Base-by-base conservation (phyloP, 2,329 filamentous ascomycete genomes). In the Venturia carpophila region DNA sequence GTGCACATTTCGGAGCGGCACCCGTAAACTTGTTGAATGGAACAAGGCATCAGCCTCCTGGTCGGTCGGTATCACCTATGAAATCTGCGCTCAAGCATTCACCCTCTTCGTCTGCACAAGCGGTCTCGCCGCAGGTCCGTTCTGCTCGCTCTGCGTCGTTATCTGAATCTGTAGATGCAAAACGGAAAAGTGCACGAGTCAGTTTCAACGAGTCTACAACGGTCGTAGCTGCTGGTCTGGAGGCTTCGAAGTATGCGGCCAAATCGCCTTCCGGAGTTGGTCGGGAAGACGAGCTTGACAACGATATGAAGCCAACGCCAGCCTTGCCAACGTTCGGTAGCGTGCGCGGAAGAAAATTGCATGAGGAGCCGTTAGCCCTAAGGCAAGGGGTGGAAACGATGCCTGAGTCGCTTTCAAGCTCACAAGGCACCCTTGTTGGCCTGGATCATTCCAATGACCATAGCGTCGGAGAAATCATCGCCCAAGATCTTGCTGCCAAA, bases 161-260 rank as follows among this genome's bases (percentile, higher is more conserved):
- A 5, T 47, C 42, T 21, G 52, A 58, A 27, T 47, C 41, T 34
- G 11, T 39, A 13, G 62, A 47, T 39, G 62, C 24, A 27, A 83
- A 84, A 66, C 91, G 86, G 75, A 91, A 88, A 74, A 83, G 81
- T 47, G 83, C 84, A 1, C 81, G 89, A 30, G 89, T 92, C 60
- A 96, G 91, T 76, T 97, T 92, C 71, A 87, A 91, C 68, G 88
- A 91, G 62, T 82, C 83, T n/a, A 83, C 80, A 10, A 76, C 83
- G 11, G 76, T 85, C 1, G 79, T 83, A 11, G 76, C 84, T 1
- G 79, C 84, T 27, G 82, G 81, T 7, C 79, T 84, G 49, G 41
- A 63, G 24, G 52, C 60, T n/a, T 63, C 42, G 13, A 41, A 67
- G 66, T 17, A 60, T 34, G 60, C 47, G n/a, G 30, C 72, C 70